Conservation (phyloP, 108 stramenopile genomes). For the Asterionellopsis glacialis region DNA sequence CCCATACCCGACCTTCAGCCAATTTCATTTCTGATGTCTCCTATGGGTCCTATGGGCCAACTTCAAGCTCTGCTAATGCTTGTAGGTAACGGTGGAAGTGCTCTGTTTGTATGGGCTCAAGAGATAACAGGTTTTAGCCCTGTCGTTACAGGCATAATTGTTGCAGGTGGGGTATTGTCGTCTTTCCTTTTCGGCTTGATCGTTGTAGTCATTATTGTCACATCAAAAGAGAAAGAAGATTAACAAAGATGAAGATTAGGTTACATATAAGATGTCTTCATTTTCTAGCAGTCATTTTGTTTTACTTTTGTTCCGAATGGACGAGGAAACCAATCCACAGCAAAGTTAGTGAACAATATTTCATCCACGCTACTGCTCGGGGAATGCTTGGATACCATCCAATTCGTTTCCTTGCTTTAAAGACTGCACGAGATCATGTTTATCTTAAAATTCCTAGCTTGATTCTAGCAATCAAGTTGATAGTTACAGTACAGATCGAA, state of each 20-base stretch:
- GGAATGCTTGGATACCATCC: too few species aligned
- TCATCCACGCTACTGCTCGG: too few species aligned
- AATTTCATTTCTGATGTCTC: conserved; percentile 42
- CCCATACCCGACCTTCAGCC: conserved; percentile 9
- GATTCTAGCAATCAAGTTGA: too few species aligned
- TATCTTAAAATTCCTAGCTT: too few species aligned
- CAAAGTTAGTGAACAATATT: too few species aligned
- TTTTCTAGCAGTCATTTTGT: too few species aligned
- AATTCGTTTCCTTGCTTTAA: too few species aligned
- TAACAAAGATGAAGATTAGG: neutral
- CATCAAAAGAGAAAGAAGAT: conserved; percentile 6
- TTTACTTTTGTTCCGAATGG: too few species aligned
- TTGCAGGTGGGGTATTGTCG: conserved; percentile 13
- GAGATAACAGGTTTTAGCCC: conserved; percentile 34
- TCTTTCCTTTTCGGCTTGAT: conserved; percentile 5
- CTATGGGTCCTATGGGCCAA: conserved; percentile 78
- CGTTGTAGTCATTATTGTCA: conserved; percentile 1
- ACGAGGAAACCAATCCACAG: too few species aligned
- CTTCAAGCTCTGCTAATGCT: conserved; percentile 50
- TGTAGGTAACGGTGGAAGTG: conserved; percentile 33
- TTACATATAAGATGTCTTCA: too few species aligned
- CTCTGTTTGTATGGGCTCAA: conserved; percentile 40
- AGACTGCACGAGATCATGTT: too few species aligned
- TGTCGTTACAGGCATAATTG: conserved; percentile 19
- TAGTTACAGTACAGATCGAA: too few species aligned